Evolutionary conservation across 2,329 filamentous ascomycete genomes (phyloP), one percentile per base, ranked within the genome.

Genomic region (Scytalidium sp.): DNA sequence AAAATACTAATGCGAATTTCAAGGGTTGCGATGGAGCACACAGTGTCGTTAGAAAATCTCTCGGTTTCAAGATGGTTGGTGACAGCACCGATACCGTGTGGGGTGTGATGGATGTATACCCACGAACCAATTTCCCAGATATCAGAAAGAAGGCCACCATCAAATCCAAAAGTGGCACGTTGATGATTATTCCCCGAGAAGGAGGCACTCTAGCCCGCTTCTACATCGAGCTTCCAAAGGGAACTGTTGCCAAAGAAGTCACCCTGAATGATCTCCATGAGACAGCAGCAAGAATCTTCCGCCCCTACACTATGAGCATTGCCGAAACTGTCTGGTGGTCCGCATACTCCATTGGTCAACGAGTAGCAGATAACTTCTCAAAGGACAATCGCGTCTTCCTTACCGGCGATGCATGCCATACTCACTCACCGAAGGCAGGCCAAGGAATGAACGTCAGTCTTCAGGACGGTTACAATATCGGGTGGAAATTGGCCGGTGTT

Each of bases 151-250:
- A 81, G 52, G 69, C 67, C 8, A 70, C 78, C 0, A 72, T 85
- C 21, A 77, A 80, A 55, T 81, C 80, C 0, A 63, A 68, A 0
- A 67, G 71, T 1, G 81, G 83, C 1, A 81, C 73, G 40, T 65
- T 85, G 19, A 70, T 86, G 54, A 75, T 85, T 44, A 84, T 87
- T 25, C 83, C 83, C 0, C 72, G 82, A 73, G 83, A 82, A 10
- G 82, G 85, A 60, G 75, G 74, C 1, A 78, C 78, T 2, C 76
- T 84, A 13, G 80, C 85, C 62, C 86, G 85, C 62, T 81, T 85
- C 49, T 32, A 60, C 25, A 56, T 60, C 7, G 76, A 86, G 60
- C 63, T 86, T 0, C 59, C 60, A 1, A 72, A 74, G 5, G 78
- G 74, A 0, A 72, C 72, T 66, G 73, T 58, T n/a, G 76, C 85